These are phyloP conservation scores for Trypanosomatidae sp. DNA, from an alignment of 208 protist species.

Conservation along the genomic window DNA sequence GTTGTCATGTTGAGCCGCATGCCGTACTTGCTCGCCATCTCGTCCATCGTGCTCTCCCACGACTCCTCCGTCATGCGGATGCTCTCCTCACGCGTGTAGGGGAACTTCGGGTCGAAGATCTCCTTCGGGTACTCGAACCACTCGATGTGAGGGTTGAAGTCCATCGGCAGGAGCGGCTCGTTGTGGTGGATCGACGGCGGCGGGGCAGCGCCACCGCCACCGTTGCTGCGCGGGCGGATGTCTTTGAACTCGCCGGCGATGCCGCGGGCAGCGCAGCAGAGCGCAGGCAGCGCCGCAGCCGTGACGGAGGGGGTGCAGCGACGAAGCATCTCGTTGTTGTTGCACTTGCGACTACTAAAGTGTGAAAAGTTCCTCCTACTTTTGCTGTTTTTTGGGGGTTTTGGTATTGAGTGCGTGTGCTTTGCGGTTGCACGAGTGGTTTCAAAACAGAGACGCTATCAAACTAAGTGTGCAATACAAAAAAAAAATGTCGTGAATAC, in stretches of 20 bases:
- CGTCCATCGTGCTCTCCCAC: slow-evolving; percentile 89
- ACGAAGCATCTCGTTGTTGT: no score
- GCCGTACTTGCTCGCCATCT: slow-evolving; percentile 89
- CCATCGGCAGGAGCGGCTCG: slow-evolving; percentile 84
- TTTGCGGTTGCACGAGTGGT: no score
- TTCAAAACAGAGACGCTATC: no score
- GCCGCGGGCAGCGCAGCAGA: slow-evolving; percentile 14
- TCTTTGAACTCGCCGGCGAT: slow-evolving; percentile 65
- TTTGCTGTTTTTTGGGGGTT: no score
- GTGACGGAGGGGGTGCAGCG: background rate
- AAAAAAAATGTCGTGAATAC: no score
- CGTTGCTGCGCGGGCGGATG: slow-evolving; percentile 28
- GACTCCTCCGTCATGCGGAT: slow-evolving; percentile 90
- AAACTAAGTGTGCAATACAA: no score
- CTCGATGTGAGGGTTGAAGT: slow-evolving; percentile 93
- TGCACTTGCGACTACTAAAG: no score
- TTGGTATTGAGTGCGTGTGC: no score
- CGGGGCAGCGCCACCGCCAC: slow-evolving; percentile 27
- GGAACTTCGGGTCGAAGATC: slow-evolving; percentile 88
- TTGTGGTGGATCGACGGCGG: slow-evolving; percentile 77
- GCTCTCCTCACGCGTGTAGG: slow-evolving; percentile 89
- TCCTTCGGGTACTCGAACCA: slow-evolving; percentile 93
- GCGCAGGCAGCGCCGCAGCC: no score
- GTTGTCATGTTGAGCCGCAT: slow-evolving; percentile 86
- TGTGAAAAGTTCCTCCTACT: no score